Evolutionary conservation across 108 stramenopile genomes (phyloP), one percentile per base, ranked within the genome.

Genomic region (Cyclotella kingstonii): DNA sequence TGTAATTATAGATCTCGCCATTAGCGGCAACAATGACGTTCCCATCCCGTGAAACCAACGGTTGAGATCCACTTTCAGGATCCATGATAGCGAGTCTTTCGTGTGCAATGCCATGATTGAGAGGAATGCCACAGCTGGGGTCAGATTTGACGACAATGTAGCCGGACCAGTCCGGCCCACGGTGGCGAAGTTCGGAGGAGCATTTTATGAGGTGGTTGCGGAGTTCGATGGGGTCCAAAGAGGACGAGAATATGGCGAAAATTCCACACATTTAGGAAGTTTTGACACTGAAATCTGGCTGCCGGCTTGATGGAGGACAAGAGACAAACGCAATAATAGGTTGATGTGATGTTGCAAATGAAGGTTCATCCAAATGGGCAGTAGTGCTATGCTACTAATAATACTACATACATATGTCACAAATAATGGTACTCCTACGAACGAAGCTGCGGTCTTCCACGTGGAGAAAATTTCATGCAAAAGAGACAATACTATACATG

Each of bases 1-100:
- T 91, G 91, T 94, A 97, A 81, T 98, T 98, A 90, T 98, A 98
- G 50, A 98, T 93, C 83, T 98, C 98, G 17, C 98, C 98, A 74
- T 98, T 98, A 45, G 93, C 96, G 11, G 96, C 95, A 2, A 97
- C 91, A 59, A 95, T 87, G 41, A 98, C 77, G 42, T 75, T 77
- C 21, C 83, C 84, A 60, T 92, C 93, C 11, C 41, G 65, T 9
- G 86, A 88, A 29, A 86, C 86, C 8, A 98, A 79, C 35, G 97
- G 97, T 75, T 98, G 97, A 8, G 90, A 87, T 43, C 97, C 97
- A 43, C 80, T 81, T 59, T 97, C 97, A 18, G 97, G 97, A 71
- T 98, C 96, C 85, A 98, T 97, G 69, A 98, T 97, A 38, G 96
- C 96, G 11, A 98, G 81, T 57, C 97, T 92, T 69, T 98, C 97